These are phyloP conservation scores for Enterospora canceri DNA, from an alignment of 371 early-diverging fungal genomes.

Conservation along the genomic window DNA sequence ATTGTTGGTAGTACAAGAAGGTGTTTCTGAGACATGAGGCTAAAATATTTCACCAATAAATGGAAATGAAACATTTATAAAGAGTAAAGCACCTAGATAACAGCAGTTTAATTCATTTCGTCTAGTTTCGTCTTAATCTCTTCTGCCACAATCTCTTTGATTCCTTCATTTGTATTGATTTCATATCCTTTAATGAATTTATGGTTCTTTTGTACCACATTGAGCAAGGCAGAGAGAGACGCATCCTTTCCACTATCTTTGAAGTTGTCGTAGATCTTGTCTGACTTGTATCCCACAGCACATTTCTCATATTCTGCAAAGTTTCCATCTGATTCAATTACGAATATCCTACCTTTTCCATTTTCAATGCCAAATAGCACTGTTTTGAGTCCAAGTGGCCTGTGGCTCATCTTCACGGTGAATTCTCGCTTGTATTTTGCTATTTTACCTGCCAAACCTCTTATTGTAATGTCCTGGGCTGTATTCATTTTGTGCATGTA, in stretches of 20 bases:
- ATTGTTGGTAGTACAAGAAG: too few relatives aligned
- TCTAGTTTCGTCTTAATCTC: not conserved
- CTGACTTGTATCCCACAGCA: slow-evolving; percentile 50
- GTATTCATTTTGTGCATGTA: slow-evolving; percentile 42
- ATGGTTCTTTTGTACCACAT: slow-evolving; percentile 38
- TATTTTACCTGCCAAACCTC: slow-evolving; percentile 66
- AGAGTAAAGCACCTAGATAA: too few relatives aligned
- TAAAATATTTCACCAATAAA: too few relatives aligned
- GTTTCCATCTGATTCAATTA: slow-evolving; percentile 96
- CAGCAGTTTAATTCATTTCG: too few relatives aligned
- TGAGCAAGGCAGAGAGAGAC: slow-evolving; percentile 22
- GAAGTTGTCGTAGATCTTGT: slow-evolving; percentile 20
- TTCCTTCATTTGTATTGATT: slow-evolving; percentile 14
- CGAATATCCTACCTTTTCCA: slow-evolving; percentile 75
- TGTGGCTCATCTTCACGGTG: slow-evolving; percentile 90
- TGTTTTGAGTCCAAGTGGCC: slow-evolving; percentile 95
- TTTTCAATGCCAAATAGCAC: slow-evolving; percentile 76
- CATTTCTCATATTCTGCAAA: slow-evolving; percentile 83
- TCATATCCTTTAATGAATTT: slow-evolving; percentile 33
- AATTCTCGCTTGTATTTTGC: slow-evolving; percentile 65
- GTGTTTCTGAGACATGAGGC: too few relatives aligned
- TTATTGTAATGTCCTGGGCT: slow-evolving; percentile 73
- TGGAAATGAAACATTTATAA: too few relatives aligned
- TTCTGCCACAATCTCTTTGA: slow-evolving; percentile 1
- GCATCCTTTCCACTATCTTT: slow-evolving; percentile 11